phyloP scores from a whole-genome alignment of 2,329 filamentous ascomycete species.

The Ramichloridium luteum region DNA sequence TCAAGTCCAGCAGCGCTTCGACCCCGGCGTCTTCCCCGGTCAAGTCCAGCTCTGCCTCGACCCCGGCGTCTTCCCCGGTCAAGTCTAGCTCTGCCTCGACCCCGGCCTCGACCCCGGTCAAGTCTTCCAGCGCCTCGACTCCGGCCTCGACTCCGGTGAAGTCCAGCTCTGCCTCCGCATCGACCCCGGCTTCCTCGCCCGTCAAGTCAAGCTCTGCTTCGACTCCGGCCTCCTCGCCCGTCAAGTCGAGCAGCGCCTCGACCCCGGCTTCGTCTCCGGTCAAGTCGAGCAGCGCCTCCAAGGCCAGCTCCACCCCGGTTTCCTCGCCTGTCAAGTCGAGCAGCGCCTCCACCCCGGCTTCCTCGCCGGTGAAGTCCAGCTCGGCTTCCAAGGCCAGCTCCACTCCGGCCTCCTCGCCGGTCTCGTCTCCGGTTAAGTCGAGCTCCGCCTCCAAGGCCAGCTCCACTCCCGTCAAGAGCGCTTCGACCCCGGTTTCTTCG shows the following conservation, averaged over 20 bases:
- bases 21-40: background rate
- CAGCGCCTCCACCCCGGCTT: no score
- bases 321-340: background rate
- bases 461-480: no score
- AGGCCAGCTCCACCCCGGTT: no score
- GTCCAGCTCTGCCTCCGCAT: no score
- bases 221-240: no score
- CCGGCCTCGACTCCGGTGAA: no score
- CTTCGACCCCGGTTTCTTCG: no score
- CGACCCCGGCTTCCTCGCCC: no score
- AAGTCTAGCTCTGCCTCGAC: background rate
- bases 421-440: background rate
- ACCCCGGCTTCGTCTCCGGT: no score
- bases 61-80: background rate
- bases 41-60: background rate
- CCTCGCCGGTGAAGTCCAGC: background rate
- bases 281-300: background rate
- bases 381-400: no score
- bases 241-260: background rate
- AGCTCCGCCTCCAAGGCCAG: background rate
- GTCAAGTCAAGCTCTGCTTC: no score
- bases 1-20: background rate
- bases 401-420: no score
- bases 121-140: background rate
- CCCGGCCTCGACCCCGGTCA: background rate